Conservation (phyloP, 2,329 filamentous ascomycete species). For the Sporothrix pseudoabietina region DNA sequence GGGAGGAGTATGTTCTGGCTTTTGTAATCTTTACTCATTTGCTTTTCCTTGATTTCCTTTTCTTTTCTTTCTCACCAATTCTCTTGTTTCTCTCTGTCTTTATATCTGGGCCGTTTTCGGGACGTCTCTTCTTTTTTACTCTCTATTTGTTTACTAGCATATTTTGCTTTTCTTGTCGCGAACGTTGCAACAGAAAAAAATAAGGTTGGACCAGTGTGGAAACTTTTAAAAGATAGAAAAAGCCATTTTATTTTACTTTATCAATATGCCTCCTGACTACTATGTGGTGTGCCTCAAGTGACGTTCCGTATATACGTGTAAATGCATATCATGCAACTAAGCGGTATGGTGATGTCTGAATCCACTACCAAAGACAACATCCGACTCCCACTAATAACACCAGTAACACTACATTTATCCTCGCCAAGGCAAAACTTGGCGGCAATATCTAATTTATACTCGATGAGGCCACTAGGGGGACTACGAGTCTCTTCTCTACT, state of each 20-base stretch:
- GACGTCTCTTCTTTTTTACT: not conserved
- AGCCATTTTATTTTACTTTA: not conserved
- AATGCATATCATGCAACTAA: constrained; percentile 19
- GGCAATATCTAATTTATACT: not conserved
- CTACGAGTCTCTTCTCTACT: not conserved
- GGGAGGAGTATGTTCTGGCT: constrained; percentile 2
- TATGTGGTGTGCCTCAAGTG: not conserved
- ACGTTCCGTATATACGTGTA: not conserved
- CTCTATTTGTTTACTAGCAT: not conserved
- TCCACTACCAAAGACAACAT: not conserved
- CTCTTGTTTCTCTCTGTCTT: not conserved
- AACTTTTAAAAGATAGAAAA: constrained; percentile 18
- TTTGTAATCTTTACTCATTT: not conserved
- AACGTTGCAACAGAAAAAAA: not conserved
- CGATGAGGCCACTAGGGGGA: not conserved
- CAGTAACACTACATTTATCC: not conserved
- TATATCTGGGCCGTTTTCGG: constrained; percentile 8
- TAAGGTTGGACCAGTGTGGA: constrained; percentile 13
- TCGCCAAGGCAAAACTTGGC: not conserved
- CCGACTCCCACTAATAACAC: not conserved
- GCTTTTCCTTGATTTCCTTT: not conserved
- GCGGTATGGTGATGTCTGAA: not conserved
- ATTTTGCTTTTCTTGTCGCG: not conserved
- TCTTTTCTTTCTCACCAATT: not conserved
- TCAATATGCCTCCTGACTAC: not conserved